Conservation (phyloP, 2,329 filamentous ascomycete species). For the Huntiella savannae region DNA sequence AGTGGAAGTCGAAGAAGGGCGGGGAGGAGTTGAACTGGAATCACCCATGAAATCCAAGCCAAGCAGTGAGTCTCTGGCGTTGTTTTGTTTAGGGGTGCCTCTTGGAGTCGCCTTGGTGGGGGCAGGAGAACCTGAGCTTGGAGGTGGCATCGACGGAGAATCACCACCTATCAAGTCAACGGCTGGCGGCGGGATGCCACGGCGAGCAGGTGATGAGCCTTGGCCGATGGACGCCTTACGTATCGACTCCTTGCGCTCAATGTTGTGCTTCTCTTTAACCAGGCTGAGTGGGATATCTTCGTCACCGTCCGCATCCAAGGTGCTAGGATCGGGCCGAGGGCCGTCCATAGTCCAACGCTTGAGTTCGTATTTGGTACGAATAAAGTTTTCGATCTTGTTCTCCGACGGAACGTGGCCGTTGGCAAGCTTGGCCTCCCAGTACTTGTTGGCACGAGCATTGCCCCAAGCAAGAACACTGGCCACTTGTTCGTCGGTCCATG, state of each 20-base stretch:
- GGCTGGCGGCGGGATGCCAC: constrained; percentile 17
- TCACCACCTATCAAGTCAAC: constrained; percentile 73
- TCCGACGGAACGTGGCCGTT: constrained; percentile 84
- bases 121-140: constrained; percentile 6
- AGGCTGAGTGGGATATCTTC: constrained; percentile 54
- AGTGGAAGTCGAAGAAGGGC: constrained; percentile 65
- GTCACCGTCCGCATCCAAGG: constrained; percentile 57
- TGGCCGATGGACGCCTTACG: constrained; percentile 40
- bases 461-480: constrained; percentile 91
- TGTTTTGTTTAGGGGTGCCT: constrained; percentile 47
- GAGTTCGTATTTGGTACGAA: constrained; percentile 94
- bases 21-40: constrained; percentile 38
- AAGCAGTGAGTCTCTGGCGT: constrained; percentile 69
- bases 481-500: constrained; percentile 96
- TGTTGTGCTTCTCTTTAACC: constrained; percentile 46
- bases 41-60: constrained; percentile 84
- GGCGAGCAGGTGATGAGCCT: constrained; percentile 18
- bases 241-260: constrained; percentile 38
- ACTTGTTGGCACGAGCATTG: constrained; percentile 91
- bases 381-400: constrained; percentile 98
- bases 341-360: constrained; percentile 99
- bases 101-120: constrained; percentile 24
- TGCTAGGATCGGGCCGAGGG: constrained; percentile 77
- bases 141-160: constrained; percentile 39
- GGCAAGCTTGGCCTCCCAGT: constrained; percentile 93